A percentile compares a stretch with the other conserved stretches of the same genome.
Conservation (phyloP, 768 basidiomycete genomes). For the Macrocybe gigantea region DNA sequence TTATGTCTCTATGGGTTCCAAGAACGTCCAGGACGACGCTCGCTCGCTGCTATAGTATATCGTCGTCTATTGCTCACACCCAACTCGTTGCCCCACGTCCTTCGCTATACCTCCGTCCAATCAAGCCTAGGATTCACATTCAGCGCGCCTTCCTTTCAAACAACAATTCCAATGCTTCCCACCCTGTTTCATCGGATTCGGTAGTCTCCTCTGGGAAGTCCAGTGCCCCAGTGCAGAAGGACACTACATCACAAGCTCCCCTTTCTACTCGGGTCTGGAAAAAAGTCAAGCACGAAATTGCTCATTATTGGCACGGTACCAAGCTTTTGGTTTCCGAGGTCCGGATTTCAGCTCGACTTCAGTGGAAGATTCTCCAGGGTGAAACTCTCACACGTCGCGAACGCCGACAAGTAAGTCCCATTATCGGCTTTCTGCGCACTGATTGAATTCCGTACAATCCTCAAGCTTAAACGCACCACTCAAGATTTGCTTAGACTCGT, state of each 20-base stretch:
- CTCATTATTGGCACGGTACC: slow-evolving; percentile 95
- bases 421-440: not conserved
- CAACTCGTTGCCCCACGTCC: slow-evolving; percentile 16
- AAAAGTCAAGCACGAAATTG: slow-evolving; percentile 91
- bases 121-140: not conserved
- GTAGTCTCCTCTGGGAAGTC: slow-evolving; percentile 37
- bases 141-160: slow-evolving; percentile 8
- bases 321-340: slow-evolving; percentile 94
- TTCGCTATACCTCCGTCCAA: not conserved
- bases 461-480: slow-evolving; percentile 86
- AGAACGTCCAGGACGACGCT: slow-evolving; percentile 41
- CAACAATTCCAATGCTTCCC: not conserved
- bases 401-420: slow-evolving; percentile 68
- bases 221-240: slow-evolving; percentile 42
- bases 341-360: slow-evolving; percentile 79
- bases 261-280: slow-evolving; percentile 74
- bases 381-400: slow-evolving; percentile 89
- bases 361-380: slow-evolving; percentile 91
- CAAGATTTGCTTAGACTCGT: slow-evolving; percentile 89
- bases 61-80: slow-evolving; percentile 19
- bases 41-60: slow-evolving; percentile 31
- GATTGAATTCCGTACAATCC: not conserved
- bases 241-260: slow-evolving; percentile 24
- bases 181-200: slow-evolving; percentile 12
- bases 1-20: slow-evolving; percentile 78